A percentile compares a stretch with the other conserved stretches of the same genome.
Conservation (phyloP, 2,329 filamentous ascomycete species). For the Emergomyces africanus region DNA sequence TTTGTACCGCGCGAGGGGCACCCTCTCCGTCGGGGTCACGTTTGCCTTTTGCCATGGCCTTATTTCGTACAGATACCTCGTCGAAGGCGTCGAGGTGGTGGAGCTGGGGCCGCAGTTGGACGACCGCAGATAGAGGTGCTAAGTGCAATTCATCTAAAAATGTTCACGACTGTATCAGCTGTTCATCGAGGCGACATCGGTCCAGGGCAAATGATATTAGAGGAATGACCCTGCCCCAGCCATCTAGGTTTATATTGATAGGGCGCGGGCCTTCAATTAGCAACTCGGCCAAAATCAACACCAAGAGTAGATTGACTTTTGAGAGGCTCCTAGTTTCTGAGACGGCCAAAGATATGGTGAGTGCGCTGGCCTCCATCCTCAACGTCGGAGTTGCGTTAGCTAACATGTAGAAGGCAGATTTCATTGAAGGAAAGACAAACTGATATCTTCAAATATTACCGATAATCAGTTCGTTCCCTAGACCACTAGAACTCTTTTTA, state of each 20-base stretch:
- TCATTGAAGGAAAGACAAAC: background rate
- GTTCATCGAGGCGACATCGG: conserved; percentile 15
- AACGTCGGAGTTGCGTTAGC: background rate
- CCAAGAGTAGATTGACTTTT: background rate
- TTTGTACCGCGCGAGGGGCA: conserved; percentile 24
- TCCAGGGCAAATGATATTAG: conserved; percentile 14
- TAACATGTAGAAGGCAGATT: background rate
- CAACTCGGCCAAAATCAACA: background rate
- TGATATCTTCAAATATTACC: background rate
- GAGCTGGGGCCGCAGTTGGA: conserved; percentile 82
- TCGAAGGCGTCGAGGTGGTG: conserved; percentile 80
- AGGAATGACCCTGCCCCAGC: conserved; percentile 6
- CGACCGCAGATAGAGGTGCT: conserved; percentile 67
- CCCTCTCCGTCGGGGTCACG: conserved; percentile 33
- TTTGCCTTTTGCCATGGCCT: conserved; percentile 20
- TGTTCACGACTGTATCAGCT: too few species aligned
- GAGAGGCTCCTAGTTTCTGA: background rate
- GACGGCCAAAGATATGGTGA: background rate
- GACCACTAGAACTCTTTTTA: background rate
- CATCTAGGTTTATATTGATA: conserved; percentile 16
- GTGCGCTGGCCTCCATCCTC: background rate
- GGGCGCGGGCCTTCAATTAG: conserved; percentile 8
- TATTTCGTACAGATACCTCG: conserved; percentile 42
- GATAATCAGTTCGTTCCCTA: background rate
- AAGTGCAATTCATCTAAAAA: conserved; percentile 66